These are phyloP conservation scores for Bolboschoenus planiculmis DNA, from an alignment of 176 grass and related monocot genomes.

Conservation along the genomic window DNA sequence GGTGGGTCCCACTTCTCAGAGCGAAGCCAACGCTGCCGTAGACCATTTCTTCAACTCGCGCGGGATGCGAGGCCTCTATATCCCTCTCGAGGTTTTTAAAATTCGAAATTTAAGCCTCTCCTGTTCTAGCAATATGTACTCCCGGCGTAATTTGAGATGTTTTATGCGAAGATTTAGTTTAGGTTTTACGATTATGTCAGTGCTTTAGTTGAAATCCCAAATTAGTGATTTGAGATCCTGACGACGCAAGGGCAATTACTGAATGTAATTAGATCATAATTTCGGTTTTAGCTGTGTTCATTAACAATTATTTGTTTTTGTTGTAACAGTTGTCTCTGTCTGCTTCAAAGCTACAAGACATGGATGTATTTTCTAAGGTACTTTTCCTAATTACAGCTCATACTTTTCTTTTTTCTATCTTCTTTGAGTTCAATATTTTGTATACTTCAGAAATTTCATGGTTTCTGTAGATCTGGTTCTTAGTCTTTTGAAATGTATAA, in stretches of 20 bases:
- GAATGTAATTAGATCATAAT: not conserved
- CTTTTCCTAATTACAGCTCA: not conserved
- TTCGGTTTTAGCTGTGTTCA: not conserved
- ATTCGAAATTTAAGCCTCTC: not conserved
- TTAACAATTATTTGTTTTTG: conserved; percentile 6
- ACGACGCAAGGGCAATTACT: not conserved
- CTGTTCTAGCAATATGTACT: no score
- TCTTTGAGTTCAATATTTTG: not conserved
- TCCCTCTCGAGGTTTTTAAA: conserved; percentile 64
- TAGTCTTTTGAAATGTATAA: conserved; percentile 10
- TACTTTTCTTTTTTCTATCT: not conserved
- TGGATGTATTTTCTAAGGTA: conserved; percentile 86
- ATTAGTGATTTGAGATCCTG: not conserved
- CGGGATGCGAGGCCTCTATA: conserved; percentile 66
- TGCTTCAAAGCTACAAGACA: conserved; percentile 60
- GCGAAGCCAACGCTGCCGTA: conserved; percentile 53
- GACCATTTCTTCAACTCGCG: conserved; percentile 54
- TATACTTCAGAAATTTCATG: not conserved
- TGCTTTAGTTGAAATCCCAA: not conserved
- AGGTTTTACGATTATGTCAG: no score
- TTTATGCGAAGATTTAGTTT: not conserved
- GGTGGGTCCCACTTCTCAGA: not conserved
- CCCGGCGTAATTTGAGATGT: not conserved
- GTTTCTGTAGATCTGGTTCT: not conserved
- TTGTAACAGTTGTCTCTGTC: conserved; percentile 62